These are phyloP conservation scores for Pyrrhoderma lamaoense DNA, from an alignment of 1,284 basidiomycete species.

Conservation along the genomic window DNA sequence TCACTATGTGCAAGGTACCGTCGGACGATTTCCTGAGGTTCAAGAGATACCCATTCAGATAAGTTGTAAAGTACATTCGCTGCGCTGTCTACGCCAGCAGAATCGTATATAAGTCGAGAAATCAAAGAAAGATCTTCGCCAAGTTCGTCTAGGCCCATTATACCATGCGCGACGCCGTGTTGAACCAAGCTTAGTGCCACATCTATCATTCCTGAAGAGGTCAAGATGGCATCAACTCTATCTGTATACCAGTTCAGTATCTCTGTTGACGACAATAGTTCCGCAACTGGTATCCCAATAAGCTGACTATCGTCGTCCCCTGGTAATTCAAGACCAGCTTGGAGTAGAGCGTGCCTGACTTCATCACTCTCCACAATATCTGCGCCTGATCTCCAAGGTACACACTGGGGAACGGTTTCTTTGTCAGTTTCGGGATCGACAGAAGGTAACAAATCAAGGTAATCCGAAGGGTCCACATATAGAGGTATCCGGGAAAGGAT, in stretches of 20 bases:
- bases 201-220: slow-evolving; percentile 69
- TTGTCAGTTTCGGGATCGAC: slow-evolving; percentile 40
- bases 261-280: slow-evolving; percentile 26
- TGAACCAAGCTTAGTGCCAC: slow-evolving; percentile 74
- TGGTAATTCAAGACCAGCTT: slow-evolving; percentile 9
- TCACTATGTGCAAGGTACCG: slow-evolving; percentile 73
- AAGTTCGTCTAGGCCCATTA: slow-evolving; percentile 73
- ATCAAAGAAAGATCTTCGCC: slow-evolving; percentile 88
- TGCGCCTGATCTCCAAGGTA: slow-evolving; percentile 40
- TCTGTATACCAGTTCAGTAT: slow-evolving; percentile 69
- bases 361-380: slow-evolving; percentile 50
- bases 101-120: slow-evolving; percentile 79
- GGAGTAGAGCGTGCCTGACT: slow-evolving; percentile 35
- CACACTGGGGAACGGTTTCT: slow-evolving; percentile 33
- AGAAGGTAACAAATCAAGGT: slow-evolving; percentile 56
- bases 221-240: slow-evolving; percentile 57
- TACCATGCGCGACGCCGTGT: slow-evolving; percentile 75
- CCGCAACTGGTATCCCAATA: not conserved
- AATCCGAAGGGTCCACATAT: slow-evolving; percentile 57
- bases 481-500: slow-evolving; percentile 72
- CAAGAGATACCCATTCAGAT: slow-evolving; percentile 61
- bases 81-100: slow-evolving; percentile 35
- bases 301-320: slow-evolving; percentile 6
- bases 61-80: slow-evolving; percentile 64
- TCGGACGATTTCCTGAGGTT: slow-evolving; percentile 54